A percentile compares a stretch with the other conserved stretches of the same genome.
phyloP scores from a whole-genome alignment of 768 basidiomycete genomes.

The Psilocybe subaeruginosa region DNA sequence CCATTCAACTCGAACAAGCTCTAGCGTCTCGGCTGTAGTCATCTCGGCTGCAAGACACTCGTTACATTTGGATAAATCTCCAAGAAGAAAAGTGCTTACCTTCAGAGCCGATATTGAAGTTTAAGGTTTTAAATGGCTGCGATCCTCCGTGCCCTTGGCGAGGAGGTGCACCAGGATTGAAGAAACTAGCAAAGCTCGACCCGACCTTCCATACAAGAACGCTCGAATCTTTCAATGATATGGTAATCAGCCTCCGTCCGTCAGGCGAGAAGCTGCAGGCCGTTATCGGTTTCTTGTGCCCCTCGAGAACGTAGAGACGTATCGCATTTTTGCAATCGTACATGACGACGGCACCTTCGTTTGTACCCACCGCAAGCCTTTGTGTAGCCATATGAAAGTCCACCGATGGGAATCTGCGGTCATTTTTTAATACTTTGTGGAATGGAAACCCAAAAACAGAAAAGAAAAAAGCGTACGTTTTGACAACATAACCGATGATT shows the following conservation, averaged over 20 bases:
- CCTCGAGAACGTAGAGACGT: conserved; percentile 91
- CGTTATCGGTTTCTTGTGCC: conserved; percentile 79
- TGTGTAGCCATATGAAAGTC: conserved; percentile 91
- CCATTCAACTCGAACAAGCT: conserved; percentile 85
- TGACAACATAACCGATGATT: conserved; percentile 93
- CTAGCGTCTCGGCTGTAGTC: conserved; percentile 61
- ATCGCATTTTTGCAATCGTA: conserved; percentile 97
- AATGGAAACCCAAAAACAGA: not conserved
- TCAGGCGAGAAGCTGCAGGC: conserved; percentile 95
- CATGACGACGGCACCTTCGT: conserved; percentile 93
- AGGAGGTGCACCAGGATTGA: conserved; percentile 90
- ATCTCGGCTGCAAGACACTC: conserved; percentile 33
- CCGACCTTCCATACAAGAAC: conserved; percentile 98
- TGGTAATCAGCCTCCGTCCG: conserved; percentile 84
- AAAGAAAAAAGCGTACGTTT: conserved; percentile 58
- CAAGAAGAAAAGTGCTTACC: conserved; percentile 50
- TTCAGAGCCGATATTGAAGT: conserved; percentile 83
- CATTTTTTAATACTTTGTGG: not conserved
- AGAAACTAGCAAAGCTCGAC: conserved; percentile 84
- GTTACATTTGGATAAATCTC: not conserved
- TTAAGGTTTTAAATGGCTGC: conserved; percentile 85
- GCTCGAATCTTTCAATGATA: conserved; percentile 82
- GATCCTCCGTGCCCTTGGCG: conserved; percentile 83
- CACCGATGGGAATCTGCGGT: conserved; percentile 81
- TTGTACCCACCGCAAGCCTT: conserved; percentile 90